Base-by-base conservation (phyloP, 495 filamentous ascomycete genomes). In the Daldinia concentrica region DNA sequence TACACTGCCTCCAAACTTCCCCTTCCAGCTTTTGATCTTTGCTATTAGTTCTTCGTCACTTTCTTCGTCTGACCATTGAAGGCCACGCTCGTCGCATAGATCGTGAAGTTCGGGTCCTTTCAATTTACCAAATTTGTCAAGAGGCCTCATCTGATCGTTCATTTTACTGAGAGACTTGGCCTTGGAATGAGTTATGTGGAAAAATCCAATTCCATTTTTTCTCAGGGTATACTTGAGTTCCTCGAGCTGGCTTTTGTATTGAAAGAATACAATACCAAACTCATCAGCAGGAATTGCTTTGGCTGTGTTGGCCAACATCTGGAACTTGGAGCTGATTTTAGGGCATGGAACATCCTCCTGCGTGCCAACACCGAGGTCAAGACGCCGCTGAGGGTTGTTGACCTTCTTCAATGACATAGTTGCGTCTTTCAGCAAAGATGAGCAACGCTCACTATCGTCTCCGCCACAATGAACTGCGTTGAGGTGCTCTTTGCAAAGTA, bases 401-500 rank as follows among this genome's bases (percentile, higher is more conserved):
- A 73, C 45, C 45, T 67, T 66, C 2, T 57, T 8, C 3, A 72
- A 32, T 3, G 62, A 39, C 6, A 74, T 67, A 7, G 61, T 59
- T 9, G 62, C 55, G 19, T 64, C 9, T 29, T 57, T 37, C 0
- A 76, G 37, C 6, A 58, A n/a, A 36, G 74, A 57, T 27, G 58
- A 15, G 37, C 76, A 78, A 26, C 8, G 39, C 3, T 56, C 15
- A 19, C 30, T 32, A 19, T 48, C 45, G 3, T 60, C 50, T 9
- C 54, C 39, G 8, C 75, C 70, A 45, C 75, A 77, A 19, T 39
- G 17, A 5, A 17, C 27, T 1, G 14, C 48, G 2, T 32, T 26
- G 5, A 74, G 63, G 55, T 87, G 87, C 0, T 45, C 12, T n/a
- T 61, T 19, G 65, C 87, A 89, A 37, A 88, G 66, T 5, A 78